These are phyloP conservation scores for Ogataea saltuana DNA, from an alignment of 805 yeast species.

Conservation along the genomic window DNA sequence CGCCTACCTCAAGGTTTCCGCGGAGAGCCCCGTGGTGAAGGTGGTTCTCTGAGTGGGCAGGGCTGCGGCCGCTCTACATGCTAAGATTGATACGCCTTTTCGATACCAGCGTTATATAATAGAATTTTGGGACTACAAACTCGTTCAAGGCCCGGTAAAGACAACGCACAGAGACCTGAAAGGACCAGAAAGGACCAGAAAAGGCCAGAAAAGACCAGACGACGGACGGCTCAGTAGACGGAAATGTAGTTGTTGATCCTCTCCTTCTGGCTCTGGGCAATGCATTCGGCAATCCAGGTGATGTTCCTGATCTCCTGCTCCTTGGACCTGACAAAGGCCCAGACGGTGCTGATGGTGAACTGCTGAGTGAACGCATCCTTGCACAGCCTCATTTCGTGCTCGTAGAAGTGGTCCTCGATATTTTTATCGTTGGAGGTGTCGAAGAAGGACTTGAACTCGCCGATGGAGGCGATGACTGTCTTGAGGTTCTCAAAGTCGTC, in stretches of 20 bases:
- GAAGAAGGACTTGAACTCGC: slow-evolving; percentile 64
- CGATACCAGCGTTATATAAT: too few relatives aligned
- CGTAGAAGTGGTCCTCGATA: slow-evolving; percentile 92
- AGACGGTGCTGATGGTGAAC: slow-evolving; percentile 82
- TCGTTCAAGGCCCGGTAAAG: too few relatives aligned
- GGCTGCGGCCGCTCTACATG: too few relatives aligned
- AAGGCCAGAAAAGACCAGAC: not conserved
- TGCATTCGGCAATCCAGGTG: slow-evolving; percentile 99
- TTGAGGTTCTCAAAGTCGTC: slow-evolving; percentile 88
- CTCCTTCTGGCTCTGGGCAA: slow-evolving; percentile 96
- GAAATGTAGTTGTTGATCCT: slow-evolving; percentile 88
- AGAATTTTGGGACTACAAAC: too few relatives aligned
- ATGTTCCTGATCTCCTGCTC: slow-evolving; percentile 97
- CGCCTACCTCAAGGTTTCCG: slow-evolving; percentile 53
- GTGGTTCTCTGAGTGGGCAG: slow-evolving; percentile 58
- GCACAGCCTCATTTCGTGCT: slow-evolving; percentile 88
- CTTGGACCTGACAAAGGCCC: slow-evolving; percentile 96
- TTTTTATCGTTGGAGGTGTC: slow-evolving; percentile 53
- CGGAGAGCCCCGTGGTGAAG: slow-evolving; percentile 56
- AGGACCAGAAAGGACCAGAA: too few relatives aligned
- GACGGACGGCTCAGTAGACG: slow-evolving; percentile 53
- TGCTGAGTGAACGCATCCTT: slow-evolving; percentile 95
- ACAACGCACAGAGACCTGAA: too few relatives aligned
- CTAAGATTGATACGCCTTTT: too few relatives aligned
- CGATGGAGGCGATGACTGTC: slow-evolving; percentile 58